phyloP scores from a whole-genome alignment of 1,284 basidiomycete species.

The Peniophora sp. region DNA sequence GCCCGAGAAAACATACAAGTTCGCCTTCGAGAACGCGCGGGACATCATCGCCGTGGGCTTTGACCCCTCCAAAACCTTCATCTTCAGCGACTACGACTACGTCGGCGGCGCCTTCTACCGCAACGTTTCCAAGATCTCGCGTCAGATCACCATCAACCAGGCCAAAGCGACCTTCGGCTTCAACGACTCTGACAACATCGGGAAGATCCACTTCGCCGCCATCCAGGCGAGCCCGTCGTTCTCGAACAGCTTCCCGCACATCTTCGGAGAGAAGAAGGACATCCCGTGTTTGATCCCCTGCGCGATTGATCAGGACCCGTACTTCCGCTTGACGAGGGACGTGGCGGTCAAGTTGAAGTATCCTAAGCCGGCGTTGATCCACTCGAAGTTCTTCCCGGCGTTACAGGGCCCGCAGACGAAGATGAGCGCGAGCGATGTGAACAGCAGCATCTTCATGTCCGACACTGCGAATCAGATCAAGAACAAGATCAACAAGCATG shows the following conservation, averaged over 20 bases:
- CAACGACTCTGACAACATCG: conserved; percentile 96
- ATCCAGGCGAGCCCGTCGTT: conserved; percentile 97
- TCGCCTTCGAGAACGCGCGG: conserved; percentile 81
- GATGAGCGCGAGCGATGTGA: conserved; percentile 94
- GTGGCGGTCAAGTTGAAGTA: conserved; percentile 92
- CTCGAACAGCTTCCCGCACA: conserved; percentile 98
- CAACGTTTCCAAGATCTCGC: conserved; percentile 90
- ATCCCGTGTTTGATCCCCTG: conserved; percentile 95
- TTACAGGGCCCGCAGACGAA: conserved; percentile 97
- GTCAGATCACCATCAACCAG: conserved; percentile 91
- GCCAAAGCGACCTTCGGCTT: conserved; percentile 96
- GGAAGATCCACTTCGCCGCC: conserved; percentile 97
- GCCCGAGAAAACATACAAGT: conserved; percentile 82
- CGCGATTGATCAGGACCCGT: conserved; percentile 96
- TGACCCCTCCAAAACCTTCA: conserved; percentile 90
- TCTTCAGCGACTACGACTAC: conserved; percentile 90
- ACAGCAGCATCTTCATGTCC: conserved; percentile 92
- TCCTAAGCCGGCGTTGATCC: conserved; percentile 88
- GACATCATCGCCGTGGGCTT: conserved; percentile 98
- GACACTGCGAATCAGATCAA: conserved; percentile 93
- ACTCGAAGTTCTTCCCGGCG: conserved; percentile 98
- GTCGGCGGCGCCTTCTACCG: conserved; percentile 91
- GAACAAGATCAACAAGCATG: conserved; percentile 95
- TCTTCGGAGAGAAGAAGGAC: conserved; percentile 81
- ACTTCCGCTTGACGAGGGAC: conserved; percentile 97